These are phyloP conservation scores for Wickerhamomyces ciferrii DNA, from an alignment of 805 yeast species.

Conservation along the genomic window DNA sequence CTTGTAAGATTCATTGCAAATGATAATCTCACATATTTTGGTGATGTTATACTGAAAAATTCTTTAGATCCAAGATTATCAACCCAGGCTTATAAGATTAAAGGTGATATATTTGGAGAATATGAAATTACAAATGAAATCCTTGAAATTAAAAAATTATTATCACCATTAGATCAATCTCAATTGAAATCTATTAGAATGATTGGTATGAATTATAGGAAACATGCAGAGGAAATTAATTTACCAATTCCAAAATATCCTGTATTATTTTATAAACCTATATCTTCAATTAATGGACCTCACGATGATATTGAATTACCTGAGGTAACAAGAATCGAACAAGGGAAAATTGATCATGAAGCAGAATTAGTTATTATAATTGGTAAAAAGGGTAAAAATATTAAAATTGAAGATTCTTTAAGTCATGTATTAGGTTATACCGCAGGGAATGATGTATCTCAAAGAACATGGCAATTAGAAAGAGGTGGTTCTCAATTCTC, in stretches of 20 bases:
- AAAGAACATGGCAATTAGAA: conserved; percentile 12
- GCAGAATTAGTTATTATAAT: conserved; percentile 50
- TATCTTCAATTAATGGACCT: conserved; percentile 39
- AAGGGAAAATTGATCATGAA: conserved; percentile 42
- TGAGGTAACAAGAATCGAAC: conserved; percentile 26
- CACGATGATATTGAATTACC: conserved; percentile 37
- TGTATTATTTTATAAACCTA: conserved; percentile 45
- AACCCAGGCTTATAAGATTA: conserved; percentile 34
- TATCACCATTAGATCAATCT: conserved; percentile 34
- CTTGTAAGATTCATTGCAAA: conserved; percentile 40
- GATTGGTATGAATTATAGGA: conserved; percentile 47
- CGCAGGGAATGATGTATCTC: conserved; percentile 52
- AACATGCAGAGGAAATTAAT: conserved; percentile 35
- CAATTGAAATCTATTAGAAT: conserved; percentile 37
- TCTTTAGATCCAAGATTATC: conserved; percentile 32
- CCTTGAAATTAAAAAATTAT: conserved; percentile 26
- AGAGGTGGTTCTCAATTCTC: conserved; percentile 7
- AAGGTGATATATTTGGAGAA: conserved; percentile 40
- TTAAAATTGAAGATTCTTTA: conserved; percentile 36
- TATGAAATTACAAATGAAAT: conserved; percentile 30
- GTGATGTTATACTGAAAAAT: conserved; percentile 39
- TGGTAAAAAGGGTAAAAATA: conserved; percentile 42
- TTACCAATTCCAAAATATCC: conserved; percentile 42
- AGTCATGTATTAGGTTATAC: conserved; percentile 46
- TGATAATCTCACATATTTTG: conserved; percentile 38